Conservation (phyloP, 495 filamentous ascomycete species). For the Pyronema domesticum region DNA sequence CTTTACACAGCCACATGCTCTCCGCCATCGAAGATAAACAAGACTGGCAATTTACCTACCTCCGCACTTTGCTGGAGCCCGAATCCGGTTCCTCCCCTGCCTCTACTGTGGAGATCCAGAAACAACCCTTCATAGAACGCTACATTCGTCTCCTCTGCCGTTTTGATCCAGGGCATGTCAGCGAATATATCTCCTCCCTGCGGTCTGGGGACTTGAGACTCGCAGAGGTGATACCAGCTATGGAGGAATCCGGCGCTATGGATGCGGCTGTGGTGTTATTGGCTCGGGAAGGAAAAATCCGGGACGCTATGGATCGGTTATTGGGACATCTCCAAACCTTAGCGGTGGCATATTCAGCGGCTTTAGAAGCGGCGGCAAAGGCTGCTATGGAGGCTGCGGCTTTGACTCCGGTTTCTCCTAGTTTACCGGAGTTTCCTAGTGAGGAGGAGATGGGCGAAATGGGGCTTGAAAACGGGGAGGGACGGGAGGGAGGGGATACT, state of each 20-base stretch:
- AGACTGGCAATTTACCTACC: slow-evolving; percentile 55
- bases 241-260: slow-evolving; percentile 76
- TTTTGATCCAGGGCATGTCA: slow-evolving; percentile 66
- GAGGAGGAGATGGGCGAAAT: no score
- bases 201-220: slow-evolving; percentile 66
- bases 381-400: slow-evolving; percentile 26
- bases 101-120: slow-evolving; percentile 7
- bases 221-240: slow-evolving; percentile 61
- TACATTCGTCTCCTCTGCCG: slow-evolving; percentile 84
- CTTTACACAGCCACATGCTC: slow-evolving; percentile 55
- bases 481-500: slow-evolving; percentile 27
- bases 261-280: slow-evolving; percentile 87
- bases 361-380: slow-evolving; percentile 39
- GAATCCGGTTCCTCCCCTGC: slow-evolving; percentile 26
- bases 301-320: slow-evolving; percentile 67
- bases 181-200: slow-evolving; percentile 62
- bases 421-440: no score
- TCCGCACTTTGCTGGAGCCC: slow-evolving; percentile 63
- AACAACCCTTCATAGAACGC: slow-evolving; percentile 47
- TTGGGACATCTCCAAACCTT: slow-evolving; percentile 59
- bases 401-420: slow-evolving; percentile 6
- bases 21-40: slow-evolving; percentile 44
- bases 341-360: slow-evolving; percentile 57
- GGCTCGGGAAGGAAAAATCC: slow-evolving; percentile 72
- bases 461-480: slow-evolving; percentile 24